Percentiles rank a stretch among this genome's conserved stretches.
phyloP scores from a whole-genome alignment of 1,284 basidiomycete genomes.

The Sparassis latifolia region DNA sequence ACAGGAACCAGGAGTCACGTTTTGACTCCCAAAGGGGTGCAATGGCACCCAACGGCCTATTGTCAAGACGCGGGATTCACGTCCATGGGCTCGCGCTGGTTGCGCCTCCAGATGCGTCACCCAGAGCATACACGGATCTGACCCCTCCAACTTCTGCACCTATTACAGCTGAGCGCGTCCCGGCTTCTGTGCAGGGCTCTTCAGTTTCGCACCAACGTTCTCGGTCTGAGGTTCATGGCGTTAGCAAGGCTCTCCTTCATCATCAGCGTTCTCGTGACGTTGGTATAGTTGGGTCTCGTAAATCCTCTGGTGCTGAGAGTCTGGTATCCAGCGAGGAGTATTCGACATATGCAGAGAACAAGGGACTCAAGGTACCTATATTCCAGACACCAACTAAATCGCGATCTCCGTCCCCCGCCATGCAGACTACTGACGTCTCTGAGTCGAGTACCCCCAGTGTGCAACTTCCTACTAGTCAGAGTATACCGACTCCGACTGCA shows the following conservation, averaged over 20 bases:
- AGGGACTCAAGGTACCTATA: constrained; percentile 32
- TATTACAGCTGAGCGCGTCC: constrained; percentile 17
- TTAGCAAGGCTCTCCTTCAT: constrained; percentile 14
- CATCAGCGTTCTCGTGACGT: constrained; percentile 47
- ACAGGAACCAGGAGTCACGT: constrained; percentile 1
- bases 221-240: constrained; percentile 35
- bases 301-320: constrained; percentile 13
- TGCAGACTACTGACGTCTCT: constrained; percentile 28
- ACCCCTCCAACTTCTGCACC: constrained; percentile 47
- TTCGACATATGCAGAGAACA: constrained; percentile 10
- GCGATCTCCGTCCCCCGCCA: constrained; percentile 39
- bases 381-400: constrained; percentile 46
- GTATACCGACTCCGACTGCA: not conserved
- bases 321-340: constrained; percentile 13
- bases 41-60: constrained; percentile 25
- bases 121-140: constrained; percentile 42
- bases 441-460: constrained; percentile 17
- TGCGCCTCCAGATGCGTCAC: constrained; percentile 60
- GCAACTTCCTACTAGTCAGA: constrained; percentile 7
- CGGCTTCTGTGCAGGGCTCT: constrained; percentile 8
- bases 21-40: constrained; percentile 4
- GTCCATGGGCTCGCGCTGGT: constrained; percentile 55
- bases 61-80: constrained; percentile 38
- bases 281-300: constrained; percentile 41
- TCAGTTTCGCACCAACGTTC: constrained; percentile 33